Evolutionary conservation across 768 basidiomycete species (phyloP), one percentile per base, ranked within the genome.

Genomic region (Lanmaoa rubissima): DNA sequence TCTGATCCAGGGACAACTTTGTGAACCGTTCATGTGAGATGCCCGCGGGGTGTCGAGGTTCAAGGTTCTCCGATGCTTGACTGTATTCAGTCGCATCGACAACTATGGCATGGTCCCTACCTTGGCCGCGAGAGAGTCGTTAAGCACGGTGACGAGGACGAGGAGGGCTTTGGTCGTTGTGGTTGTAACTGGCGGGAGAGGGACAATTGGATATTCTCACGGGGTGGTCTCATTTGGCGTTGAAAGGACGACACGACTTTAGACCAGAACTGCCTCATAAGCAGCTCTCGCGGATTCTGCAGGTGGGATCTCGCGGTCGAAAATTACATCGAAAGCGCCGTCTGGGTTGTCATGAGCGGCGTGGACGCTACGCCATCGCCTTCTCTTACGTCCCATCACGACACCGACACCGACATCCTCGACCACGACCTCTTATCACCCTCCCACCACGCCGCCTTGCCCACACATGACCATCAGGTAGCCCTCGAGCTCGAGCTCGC

Each of bases 271-370:
- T 49, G 57, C 51, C 53, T 55, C 63, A 51, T 61, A 58, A 61
- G 62, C 59, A 56, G 65, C 54, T 59, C 49, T 49, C 54, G 57
- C 61, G 54, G 51, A 54, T 62, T 59, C 55, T 50, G 54, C 45
- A 49, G 60, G 66, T 58, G 61, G 66, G 53, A 58, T 61, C 50
- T 53, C 48, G 61, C 53, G 61, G 58, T 48, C 40, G 57, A 65
- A 66, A 63, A 46, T 58, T 45, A 51, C 60, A 47, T 47, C 44
- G 50, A 62, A 62, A 61, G 52, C 66, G 58, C 49, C 61, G 65
- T 57, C 60, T 44, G 51, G 59, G 60, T 39, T 64, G 64, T 71
- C 75, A 79, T 79, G 78, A 78, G 69, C 72, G 74, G 75, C 70
- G 72, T 73, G 63, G 73, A 74, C 69, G 67, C 73, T 70, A 67